phyloP scores from a whole-genome alignment of 805 yeast species.

The Spathaspora passalidarum region DNA sequence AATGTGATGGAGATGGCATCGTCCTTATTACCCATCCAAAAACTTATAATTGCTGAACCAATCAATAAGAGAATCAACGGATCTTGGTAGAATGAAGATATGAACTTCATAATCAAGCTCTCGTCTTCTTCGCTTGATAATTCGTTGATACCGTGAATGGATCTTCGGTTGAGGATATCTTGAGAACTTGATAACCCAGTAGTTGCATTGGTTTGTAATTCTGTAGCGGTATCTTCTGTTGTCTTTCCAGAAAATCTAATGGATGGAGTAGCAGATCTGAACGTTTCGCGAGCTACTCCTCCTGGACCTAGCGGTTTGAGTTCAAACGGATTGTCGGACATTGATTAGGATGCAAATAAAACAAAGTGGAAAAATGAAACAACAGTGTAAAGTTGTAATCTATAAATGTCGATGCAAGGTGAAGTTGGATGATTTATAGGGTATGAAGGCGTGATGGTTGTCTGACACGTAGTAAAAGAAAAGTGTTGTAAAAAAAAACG shows the following conservation, averaged over 20 bases:
- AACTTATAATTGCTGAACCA: conserved; percentile 84
- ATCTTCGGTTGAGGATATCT: conserved; percentile 70
- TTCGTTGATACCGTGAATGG: conserved; percentile 79
- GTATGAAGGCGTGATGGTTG: too few relatives aligned
- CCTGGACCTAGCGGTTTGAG: conserved; percentile 12
- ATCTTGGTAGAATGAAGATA: conserved; percentile 81
- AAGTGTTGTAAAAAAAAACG: too few relatives aligned
- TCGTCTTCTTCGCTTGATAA: conserved; percentile 76
- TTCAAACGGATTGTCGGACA: conserved; percentile 43
- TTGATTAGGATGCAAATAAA: conserved; percentile 10
- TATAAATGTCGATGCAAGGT: neutral
- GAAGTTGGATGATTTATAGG: too few relatives aligned
- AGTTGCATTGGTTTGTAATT: conserved; percentile 57
- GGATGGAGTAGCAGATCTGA: conserved; percentile 50
- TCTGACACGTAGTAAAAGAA: too few relatives aligned
- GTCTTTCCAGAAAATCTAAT: conserved; percentile 59
- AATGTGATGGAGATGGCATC: conserved; percentile 93
- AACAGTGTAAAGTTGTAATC: neutral
- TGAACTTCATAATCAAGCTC: conserved; percentile 63
- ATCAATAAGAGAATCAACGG: conserved; percentile 85
- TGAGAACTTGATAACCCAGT: conserved; percentile 66
- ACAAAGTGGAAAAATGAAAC: too few relatives aligned
- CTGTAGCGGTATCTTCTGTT: conserved; percentile 60
- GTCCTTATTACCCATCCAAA: conserved; percentile 92
- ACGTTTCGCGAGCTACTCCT: conserved; percentile 5